Percentiles rank a stretch among this genome's conserved stretches.
Conservation (phyloP, 1,139 yeast genomes). For the Taphrina pruni region DNA sequence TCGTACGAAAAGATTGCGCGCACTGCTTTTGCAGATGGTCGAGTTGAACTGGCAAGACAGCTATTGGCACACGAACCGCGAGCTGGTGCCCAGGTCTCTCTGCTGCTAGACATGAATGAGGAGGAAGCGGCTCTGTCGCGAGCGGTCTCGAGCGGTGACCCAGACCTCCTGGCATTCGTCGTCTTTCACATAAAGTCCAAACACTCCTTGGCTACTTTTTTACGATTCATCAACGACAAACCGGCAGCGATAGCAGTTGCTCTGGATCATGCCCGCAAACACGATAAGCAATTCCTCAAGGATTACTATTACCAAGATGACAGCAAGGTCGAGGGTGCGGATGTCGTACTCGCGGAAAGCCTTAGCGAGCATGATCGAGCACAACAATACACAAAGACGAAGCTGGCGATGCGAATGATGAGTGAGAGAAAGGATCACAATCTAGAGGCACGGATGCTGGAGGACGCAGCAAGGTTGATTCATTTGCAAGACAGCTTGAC, state of each 20-base stretch:
- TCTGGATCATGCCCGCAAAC: conserved; percentile 54
- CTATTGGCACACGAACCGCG: conserved; percentile 68
- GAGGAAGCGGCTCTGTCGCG: conserved; percentile 71
- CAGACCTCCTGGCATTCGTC: conserved; percentile 65
- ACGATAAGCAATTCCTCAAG: conserved; percentile 53
- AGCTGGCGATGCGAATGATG: conserved; percentile 48
- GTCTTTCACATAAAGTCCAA: conserved; percentile 61
- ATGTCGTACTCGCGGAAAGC: conserved; percentile 53
- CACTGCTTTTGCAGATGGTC: conserved; percentile 82
- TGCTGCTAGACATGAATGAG: conserved; percentile 74
- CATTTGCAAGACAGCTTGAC: conserved; percentile 49
- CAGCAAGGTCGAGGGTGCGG: conserved; percentile 57
- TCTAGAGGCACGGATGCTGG: conserved; percentile 52
- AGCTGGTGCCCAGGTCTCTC: conserved; percentile 65
- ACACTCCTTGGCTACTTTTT: conserved; percentile 61
- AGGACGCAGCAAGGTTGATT: conserved; percentile 55
- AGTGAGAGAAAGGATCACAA: conserved; percentile 49
- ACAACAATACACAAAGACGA: conserved; percentile 46
- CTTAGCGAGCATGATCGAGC: conserved; percentile 44
- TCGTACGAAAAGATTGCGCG: conserved; percentile 70
- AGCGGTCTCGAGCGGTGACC: conserved; percentile 69
- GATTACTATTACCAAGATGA: conserved; percentile 70
- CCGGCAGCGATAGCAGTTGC: conserved; percentile 57
- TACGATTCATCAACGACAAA: conserved; percentile 60
- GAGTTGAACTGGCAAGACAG: conserved; percentile 66